These are phyloP conservation scores for Moesziomyces sp. DNA, from an alignment of 1,284 basidiomycete genomes.

Conservation along the genomic window DNA sequence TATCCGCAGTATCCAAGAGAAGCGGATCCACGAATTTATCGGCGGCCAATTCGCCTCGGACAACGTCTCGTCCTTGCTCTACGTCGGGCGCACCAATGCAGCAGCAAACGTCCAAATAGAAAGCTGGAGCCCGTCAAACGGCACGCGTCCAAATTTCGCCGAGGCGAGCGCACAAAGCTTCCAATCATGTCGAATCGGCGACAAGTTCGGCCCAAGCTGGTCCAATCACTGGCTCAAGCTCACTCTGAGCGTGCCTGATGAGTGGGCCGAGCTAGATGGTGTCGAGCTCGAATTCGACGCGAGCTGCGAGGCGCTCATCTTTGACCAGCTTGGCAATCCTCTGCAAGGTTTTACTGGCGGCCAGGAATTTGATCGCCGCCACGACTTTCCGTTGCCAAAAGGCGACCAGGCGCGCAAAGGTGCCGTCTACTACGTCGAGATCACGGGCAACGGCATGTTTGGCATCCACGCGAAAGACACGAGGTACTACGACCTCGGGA, in stretches of 20 bases:
- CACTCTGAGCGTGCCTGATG: slow-evolving; percentile 52
- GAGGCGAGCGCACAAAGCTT: too few relatives aligned
- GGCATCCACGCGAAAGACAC: slow-evolving; percentile 84
- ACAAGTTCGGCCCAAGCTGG: slow-evolving; percentile 60
- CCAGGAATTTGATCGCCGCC: slow-evolving; percentile 82
- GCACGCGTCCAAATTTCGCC: too few relatives aligned
- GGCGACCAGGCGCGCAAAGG: slow-evolving; percentile 75
- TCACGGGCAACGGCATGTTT: slow-evolving; percentile 80
- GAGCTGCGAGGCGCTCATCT: slow-evolving; percentile 80
- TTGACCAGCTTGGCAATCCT: slow-evolving; percentile 79
- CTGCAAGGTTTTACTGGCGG: slow-evolving; percentile 95
- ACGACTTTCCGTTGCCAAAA: slow-evolving; percentile 78
- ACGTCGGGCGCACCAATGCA: too few relatives aligned
- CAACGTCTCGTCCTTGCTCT: too few relatives aligned
- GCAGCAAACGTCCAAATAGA: too few relatives aligned
- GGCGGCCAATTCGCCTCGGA: too few relatives aligned
- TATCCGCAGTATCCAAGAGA: too few relatives aligned
- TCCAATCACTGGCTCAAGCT: slow-evolving; percentile 64
- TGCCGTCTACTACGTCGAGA: slow-evolving; percentile 72
- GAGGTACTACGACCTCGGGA: slow-evolving; percentile 68
- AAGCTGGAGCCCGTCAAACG: too few relatives aligned
- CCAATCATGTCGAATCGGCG: slow-evolving; percentile 9
- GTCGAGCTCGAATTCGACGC: slow-evolving; percentile 60
- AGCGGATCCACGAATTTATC: too few relatives aligned
- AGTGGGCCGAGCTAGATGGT: slow-evolving; percentile 60